These are phyloP conservation scores for Euphorbia lathyris DNA, from an alignment of 345 rosid species.

Conservation along the genomic window DNA sequence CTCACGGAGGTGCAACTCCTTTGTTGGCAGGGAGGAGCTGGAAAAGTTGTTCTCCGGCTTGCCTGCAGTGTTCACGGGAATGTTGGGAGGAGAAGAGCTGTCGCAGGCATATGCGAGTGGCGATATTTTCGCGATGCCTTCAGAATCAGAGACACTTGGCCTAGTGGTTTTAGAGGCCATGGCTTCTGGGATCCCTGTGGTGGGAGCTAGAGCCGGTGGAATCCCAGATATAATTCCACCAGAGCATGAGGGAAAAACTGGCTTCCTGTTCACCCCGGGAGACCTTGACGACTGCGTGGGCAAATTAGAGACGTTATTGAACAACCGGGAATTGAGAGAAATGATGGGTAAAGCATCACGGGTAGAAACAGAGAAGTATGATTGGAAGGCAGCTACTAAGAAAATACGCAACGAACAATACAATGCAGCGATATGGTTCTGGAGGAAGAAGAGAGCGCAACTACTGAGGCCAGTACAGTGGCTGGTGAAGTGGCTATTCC, in stretches of 20 bases:
- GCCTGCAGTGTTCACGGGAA: conserved; percentile 94
- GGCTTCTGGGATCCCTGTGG: conserved; percentile 93
- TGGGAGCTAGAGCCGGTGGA: conserved; percentile 93
- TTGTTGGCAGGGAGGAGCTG: conserved; percentile 66
- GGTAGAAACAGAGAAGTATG: conserved; percentile 81
- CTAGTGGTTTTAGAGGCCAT: conserved; percentile 94
- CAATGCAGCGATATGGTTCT: conserved; percentile 95
- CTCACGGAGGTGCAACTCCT: conserved; percentile 7
- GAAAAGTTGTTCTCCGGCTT: conserved; percentile 75
- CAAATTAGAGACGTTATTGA: conserved; percentile 55
- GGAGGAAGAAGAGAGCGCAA: conserved; percentile 78
- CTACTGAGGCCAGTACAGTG: conserved; percentile 73
- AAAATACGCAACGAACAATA: conserved; percentile 88
- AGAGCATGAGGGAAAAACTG: conserved; percentile 84
- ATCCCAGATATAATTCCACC: conserved; percentile 90
- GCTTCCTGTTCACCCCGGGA: conserved; percentile 73
- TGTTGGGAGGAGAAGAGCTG: conserved; percentile 85
- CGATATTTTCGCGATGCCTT: conserved; percentile 93
- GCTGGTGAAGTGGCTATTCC: conserved; percentile 63
- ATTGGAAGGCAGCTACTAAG: conserved; percentile 91
- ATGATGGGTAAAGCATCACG: conserved; percentile 83
- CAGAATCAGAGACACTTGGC: conserved; percentile 96
- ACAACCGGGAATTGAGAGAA: conserved; percentile 55
- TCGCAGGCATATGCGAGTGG: conserved; percentile 98
- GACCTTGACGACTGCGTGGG: conserved; percentile 80